Evolutionary conservation across 2,329 filamentous ascomycete genomes (phyloP).

Genomic region (Podosphaera leucotricha): DNA sequence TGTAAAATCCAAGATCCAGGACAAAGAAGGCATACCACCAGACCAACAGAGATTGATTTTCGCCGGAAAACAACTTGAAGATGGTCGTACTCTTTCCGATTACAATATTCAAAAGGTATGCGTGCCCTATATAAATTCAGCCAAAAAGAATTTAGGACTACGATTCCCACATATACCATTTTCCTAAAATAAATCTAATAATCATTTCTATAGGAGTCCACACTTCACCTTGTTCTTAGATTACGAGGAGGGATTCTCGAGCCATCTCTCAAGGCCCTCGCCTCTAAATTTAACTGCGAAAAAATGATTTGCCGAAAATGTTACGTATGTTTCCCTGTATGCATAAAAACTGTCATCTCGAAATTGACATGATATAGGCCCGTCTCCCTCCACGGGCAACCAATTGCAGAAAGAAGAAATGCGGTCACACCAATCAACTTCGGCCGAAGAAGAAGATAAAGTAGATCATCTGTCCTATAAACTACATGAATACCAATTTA

Average conservation of each 20-base stretch:
- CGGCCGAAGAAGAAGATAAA: constrained; percentile 99
- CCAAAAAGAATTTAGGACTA: background rate
- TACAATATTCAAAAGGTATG: constrained; percentile 99
- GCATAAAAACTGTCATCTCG: background rate
- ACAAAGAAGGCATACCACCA: constrained; percentile 96
- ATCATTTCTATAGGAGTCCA: constrained; percentile 92
- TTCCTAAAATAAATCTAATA: too few relatives aligned
- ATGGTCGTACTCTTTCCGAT: constrained; percentile 86
- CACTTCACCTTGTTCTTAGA: constrained; percentile 93
- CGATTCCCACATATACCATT: too few relatives aligned
- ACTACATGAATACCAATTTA: too few relatives aligned
- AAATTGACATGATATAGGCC: constrained; percentile 21
- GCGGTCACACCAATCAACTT: constrained; percentile 99
- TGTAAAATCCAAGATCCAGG: constrained; percentile 99
- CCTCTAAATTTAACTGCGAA: constrained; percentile 99
- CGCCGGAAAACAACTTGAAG: constrained; percentile 96
- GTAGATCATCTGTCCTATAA: constrained; percentile 30
- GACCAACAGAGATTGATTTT: constrained; percentile 99
- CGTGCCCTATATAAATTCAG: constrained; percentile 7
- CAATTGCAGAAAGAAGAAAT: constrained; percentile 99
- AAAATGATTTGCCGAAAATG: constrained; percentile 99
- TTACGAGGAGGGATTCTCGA: constrained; percentile 98
- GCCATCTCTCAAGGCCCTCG: constrained; percentile 93
- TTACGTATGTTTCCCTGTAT: constrained; percentile 48
- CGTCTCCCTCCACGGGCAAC: constrained; percentile 94